Evolutionary conservation across 2,329 filamentous ascomycete genomes (phyloP).

Genomic region (Teratosphaeria gauchensis): DNA sequence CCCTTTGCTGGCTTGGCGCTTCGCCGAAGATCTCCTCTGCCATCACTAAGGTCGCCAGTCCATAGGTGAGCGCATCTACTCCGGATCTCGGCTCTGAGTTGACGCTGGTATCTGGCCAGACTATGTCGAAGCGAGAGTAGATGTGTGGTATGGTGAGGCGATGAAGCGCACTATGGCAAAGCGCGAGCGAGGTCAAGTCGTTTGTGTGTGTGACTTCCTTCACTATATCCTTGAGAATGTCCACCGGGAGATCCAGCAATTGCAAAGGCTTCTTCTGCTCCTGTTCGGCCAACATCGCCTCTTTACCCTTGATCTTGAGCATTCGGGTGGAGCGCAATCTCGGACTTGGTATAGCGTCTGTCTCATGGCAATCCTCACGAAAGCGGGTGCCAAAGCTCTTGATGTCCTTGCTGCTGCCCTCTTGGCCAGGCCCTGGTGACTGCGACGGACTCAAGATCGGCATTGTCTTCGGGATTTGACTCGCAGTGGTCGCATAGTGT

Average conservation of each 20-base stretch:
- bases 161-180: conserved; percentile 70
- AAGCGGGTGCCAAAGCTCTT: conserved; percentile 22
- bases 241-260: conserved; percentile 66
- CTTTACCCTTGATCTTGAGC: conserved; percentile 41
- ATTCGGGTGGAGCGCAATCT: conserved; percentile 31
- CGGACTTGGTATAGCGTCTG: conserved; percentile 15
- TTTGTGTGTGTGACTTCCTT: conserved; percentile 76
- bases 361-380: conserved; percentile 22
- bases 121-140: conserved; percentile 78
- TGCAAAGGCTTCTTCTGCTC: conserved; percentile 48
- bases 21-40: conserved; percentile 54
- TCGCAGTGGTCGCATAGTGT: conserved; percentile 20
- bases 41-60: conserved; percentile 69
- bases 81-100: conserved; percentile 57
- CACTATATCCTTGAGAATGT: conserved; percentile 68
- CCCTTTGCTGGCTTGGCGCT: conserved; percentile 32
- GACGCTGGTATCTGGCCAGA: conserved; percentile 67
- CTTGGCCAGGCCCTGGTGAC: conserved; percentile 7
- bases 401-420: conserved; percentile 13
- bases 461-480: conserved; percentile 17
- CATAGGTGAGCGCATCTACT: conserved; percentile 75
- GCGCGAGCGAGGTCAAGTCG: conserved; percentile 66
- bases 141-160: conserved; percentile 66
- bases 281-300: conserved; percentile 21
- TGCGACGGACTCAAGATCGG: conserved; percentile 3